Evolutionary conservation across 2,329 filamentous ascomycete species (phyloP), one percentile per base, ranked within the genome.

Genomic region (Exophiala calicioides): DNA sequence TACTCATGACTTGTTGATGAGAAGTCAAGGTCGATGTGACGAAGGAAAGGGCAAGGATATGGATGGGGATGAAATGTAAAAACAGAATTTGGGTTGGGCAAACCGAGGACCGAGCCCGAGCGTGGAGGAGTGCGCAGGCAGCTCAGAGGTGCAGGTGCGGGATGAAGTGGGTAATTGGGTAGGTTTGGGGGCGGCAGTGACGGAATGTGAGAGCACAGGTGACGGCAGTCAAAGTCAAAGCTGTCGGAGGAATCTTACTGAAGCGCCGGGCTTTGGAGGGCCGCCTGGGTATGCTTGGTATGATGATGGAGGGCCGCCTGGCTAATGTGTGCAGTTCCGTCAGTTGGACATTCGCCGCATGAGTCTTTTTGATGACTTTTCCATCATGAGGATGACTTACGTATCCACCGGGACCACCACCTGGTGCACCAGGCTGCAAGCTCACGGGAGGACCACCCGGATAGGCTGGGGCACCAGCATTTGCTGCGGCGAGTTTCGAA

Each of bases 221-320:
- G n/a, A n/a, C n/a, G n/a, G n/a, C n/a, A n/a, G n/a, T n/a, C n/a
- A 34, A 5, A 18, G 10, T 27, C 41, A 16, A 53, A 50, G 24
- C 31, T 27, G n/a, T 35, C 40, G 44, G 50, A 33, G 49, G 40
- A 33, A 34, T 55, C 65, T 67, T 65, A 66, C 65, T 61, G 52
- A 50, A 44, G 59, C 59, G 59, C 62, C 59, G 39, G 46, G 45
- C 33, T 29, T 32, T 39, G 55, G 59, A 59, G 65, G 63, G 33
- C 53, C 63, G 58, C 71, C 73, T 58, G 71, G 73, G 62, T 77
- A 81, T 56, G 78, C 73, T 68, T 81, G 77, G 66, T 81, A 81
- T 60, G 73, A 69, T 51, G 65, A 67, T 57, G 76, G 72, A 40
- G 69, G 53, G 47, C n/a, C 24, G 39, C 31, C 53, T 58, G 55